Conservation (phyloP, 2,329 filamentous ascomycete species). For the Chaetomiaceae sp. region DNA sequence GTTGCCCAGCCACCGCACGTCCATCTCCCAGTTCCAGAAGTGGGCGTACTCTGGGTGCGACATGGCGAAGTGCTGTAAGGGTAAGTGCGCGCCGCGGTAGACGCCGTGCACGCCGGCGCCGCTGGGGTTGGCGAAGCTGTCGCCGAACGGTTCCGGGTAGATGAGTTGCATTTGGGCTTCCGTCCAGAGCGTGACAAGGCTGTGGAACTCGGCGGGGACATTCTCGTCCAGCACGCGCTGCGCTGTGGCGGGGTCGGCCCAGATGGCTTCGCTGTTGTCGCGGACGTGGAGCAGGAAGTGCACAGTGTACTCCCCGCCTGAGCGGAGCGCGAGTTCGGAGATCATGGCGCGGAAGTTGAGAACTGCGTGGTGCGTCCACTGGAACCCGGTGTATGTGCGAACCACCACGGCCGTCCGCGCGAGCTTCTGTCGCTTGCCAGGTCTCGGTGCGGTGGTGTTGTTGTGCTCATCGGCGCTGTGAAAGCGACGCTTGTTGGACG, state of each 20-base stretch:
- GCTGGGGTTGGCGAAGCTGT: slow-evolving; percentile 54
- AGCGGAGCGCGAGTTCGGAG: slow-evolving; percentile 68
- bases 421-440: slow-evolving; percentile 33
- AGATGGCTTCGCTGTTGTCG: slow-evolving; percentile 71
- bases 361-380: slow-evolving; percentile 70
- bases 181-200: slow-evolving; percentile 77
- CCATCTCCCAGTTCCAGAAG: slow-evolving; percentile 68
- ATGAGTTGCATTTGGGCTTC: slow-evolving; percentile 76
- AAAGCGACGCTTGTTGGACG: slow-evolving; percentile 60
- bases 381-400: slow-evolving; percentile 72
- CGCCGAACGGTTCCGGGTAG: slow-evolving; percentile 66
- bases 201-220: slow-evolving; percentile 69
- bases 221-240: slow-evolving; percentile 62
- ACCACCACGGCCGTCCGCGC: slow-evolving; percentile 69
- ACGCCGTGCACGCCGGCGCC: slow-evolving; percentile 59
- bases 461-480: slow-evolving; percentile 30
- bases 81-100: slow-evolving; percentile 58
- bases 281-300: slow-evolving; percentile 84
- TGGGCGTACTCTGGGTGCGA: slow-evolving; percentile 59
- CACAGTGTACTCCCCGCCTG: slow-evolving; percentile 74
- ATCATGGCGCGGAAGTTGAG: slow-evolving; percentile 78
- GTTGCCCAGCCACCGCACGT: slow-evolving; percentile 58
- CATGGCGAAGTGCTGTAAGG: slow-evolving; percentile 58
- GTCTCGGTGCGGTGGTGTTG: not conserved
- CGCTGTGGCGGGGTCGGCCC: slow-evolving; percentile 69